Evolutionary conservation across 2,329 filamentous ascomycete species (phyloP).

Genomic region (Colletotrichum lentis): DNA sequence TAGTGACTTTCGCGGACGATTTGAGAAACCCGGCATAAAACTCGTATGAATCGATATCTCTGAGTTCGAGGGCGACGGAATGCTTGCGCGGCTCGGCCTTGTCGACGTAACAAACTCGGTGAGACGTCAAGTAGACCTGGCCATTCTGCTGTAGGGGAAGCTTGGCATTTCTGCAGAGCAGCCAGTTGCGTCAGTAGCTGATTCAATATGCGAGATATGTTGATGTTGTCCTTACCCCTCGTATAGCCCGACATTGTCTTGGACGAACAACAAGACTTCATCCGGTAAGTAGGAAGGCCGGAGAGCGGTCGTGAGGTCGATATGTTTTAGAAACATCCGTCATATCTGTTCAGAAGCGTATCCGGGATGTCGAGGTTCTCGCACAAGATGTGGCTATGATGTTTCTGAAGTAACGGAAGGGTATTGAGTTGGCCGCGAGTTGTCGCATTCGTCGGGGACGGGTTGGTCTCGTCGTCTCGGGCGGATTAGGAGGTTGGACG

Average conservation of each 20-base stretch:
- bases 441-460: constrained; percentile 25
- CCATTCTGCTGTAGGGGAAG: constrained; percentile 93
- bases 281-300: constrained; percentile 91
- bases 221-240: constrained; percentile 73
- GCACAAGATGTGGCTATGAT: constrained; percentile 18
- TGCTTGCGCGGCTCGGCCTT: constrained; percentile 83
- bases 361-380: not conserved
- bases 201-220: not conserved
- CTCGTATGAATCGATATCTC: constrained; percentile 89
- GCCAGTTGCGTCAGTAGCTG: constrained; percentile 7
- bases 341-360: constrained; percentile 50
- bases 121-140: constrained; percentile 94
- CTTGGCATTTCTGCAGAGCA: constrained; percentile 82
- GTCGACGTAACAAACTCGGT: constrained; percentile 94
- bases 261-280: constrained; percentile 94
- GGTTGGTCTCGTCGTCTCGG: constrained; percentile 7
- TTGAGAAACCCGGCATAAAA: constrained; percentile 95
- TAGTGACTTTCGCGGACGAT: constrained; percentile 90
- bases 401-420: not conserved
- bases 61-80: constrained; percentile 85
- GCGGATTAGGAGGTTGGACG: not conserved
- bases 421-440: constrained; percentile 12
- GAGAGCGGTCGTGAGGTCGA: constrained; percentile 95
- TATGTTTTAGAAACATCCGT: constrained; percentile 96
- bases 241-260: constrained; percentile 96